Conservation (phyloP, 2,329 filamentous ascomycete genomes). For the Endoconidiophora laricicola region DNA sequence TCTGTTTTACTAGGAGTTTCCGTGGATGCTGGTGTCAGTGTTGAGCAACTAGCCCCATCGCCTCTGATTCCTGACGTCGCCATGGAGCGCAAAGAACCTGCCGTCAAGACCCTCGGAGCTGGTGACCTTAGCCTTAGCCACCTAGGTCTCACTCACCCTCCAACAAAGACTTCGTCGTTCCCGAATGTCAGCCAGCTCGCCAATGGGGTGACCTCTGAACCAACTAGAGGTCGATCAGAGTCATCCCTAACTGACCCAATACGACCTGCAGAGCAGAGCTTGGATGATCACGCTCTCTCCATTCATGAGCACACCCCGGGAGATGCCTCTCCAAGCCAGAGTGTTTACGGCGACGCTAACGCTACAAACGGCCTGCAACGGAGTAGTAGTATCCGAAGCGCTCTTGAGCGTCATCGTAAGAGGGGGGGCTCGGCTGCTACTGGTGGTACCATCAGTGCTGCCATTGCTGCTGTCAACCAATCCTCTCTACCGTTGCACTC, state of each 20-base stretch:
- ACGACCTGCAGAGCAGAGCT: conserved; percentile 16
- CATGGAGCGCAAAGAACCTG: conserved; percentile 48
- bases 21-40: conserved; percentile 1
- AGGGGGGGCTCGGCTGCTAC: conserved; percentile 67
- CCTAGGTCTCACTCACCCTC: conserved; percentile 54
- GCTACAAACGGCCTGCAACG: conserved; percentile 34
- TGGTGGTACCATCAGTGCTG: conserved; percentile 51
- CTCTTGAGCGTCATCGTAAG: conserved; percentile 46
- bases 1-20: background rate
- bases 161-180: background rate
- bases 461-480: conserved; percentile 50
- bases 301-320: background rate
- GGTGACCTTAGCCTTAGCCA: conserved; percentile 83
- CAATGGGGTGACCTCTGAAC: background rate
- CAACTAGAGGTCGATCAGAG: conserved; percentile 33
- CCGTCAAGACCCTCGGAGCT: conserved; percentile 74
- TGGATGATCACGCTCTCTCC: conserved; percentile 21
- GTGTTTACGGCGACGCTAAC: conserved; percentile 7
- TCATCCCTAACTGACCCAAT: conserved; percentile 37
- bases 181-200: background rate
- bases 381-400: conserved; percentile 51
- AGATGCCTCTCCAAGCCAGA: conserved; percentile 9
- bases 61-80: conserved; percentile 2
- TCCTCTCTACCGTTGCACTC: conserved; percentile 28
- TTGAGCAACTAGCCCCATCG: conserved; percentile 4